These are phyloP conservation scores for Talaromyces stipitatus DNA, from an alignment of 495 filamentous ascomycete species.

Conservation along the genomic window DNA sequence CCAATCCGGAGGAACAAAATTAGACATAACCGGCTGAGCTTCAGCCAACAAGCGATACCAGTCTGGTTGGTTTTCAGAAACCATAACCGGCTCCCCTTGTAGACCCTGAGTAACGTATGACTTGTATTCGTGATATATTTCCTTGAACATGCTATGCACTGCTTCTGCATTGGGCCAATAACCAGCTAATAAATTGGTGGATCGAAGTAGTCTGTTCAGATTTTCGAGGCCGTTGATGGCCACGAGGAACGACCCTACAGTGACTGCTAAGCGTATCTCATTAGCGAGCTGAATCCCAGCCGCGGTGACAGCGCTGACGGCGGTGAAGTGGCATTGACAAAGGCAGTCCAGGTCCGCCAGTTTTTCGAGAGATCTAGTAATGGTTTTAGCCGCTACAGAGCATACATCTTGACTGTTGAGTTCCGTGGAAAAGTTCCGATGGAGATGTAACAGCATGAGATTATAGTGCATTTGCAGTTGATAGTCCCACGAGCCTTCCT, in stretches of 20 bases:
- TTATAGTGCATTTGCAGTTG: conserved; percentile 15
- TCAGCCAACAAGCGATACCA: background rate
- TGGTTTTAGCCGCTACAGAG: background rate
- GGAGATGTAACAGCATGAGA: conserved; percentile 10
- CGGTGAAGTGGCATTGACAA: conserved; percentile 10
- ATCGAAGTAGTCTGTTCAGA: background rate
- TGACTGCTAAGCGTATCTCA: background rate
- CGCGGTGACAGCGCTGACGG: conserved; percentile 6
- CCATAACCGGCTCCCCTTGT: background rate
- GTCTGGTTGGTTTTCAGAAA: background rate
- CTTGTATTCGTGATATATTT: conserved; percentile 2
- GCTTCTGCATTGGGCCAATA: conserved; percentile 15
- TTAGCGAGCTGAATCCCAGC: conserved; percentile 1
- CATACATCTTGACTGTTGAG: background rate
- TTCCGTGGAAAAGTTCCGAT: background rate
- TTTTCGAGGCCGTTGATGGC: background rate
- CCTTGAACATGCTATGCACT: conserved; percentile 8
- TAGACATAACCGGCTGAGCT: background rate
- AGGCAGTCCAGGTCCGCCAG: background rate
- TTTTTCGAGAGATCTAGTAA: background rate
- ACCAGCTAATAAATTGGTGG: background rate
- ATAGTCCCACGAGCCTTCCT: conserved; percentile 5
- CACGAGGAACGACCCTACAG: background rate
- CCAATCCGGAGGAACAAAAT: background rate
- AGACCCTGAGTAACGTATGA: background rate